phyloP scores from a whole-genome alignment of 2,329 filamentous ascomycete species.

The Venturia pyrina region DNA sequence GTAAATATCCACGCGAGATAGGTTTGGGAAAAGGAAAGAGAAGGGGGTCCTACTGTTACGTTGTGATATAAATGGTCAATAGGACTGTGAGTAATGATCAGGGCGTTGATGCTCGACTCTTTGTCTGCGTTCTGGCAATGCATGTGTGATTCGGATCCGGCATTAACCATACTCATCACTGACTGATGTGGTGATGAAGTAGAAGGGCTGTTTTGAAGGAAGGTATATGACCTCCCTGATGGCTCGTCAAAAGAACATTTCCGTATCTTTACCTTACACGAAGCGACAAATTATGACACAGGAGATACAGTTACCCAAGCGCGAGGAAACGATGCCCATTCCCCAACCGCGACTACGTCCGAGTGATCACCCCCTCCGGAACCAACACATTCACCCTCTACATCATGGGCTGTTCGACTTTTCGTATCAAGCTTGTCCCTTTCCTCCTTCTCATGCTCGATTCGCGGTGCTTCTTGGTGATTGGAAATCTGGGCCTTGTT shows the following conservation, averaged over 20 bases:
- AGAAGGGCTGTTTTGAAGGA: not conserved
- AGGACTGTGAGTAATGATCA: slow-evolving; percentile 3
- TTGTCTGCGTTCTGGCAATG: not conserved
- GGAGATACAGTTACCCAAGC: no score
- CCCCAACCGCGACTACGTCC: no score
- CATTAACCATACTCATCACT: not conserved
- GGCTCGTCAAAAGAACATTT: not conserved
- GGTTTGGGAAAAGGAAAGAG: not conserved
- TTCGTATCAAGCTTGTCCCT: not conserved
- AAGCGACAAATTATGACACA: no score
- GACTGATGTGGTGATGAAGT: not conserved
- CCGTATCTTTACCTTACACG: no score
- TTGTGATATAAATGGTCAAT: not conserved
- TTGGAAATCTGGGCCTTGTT: not conserved
- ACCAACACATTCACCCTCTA: not conserved
- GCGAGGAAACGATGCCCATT: no score
- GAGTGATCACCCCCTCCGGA: no score
- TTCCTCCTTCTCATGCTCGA: not conserved
- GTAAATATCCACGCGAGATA: not conserved
- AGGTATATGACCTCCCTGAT: not conserved
- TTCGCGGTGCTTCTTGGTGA: not conserved
- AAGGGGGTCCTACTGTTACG: not conserved
- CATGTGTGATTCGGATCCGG: not conserved
- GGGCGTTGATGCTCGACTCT: not conserved
- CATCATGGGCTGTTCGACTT: not conserved